Evolutionary conservation across 116 monocot genomes (phyloP).

Genomic region (Trichopus zeylanicus): DNA sequence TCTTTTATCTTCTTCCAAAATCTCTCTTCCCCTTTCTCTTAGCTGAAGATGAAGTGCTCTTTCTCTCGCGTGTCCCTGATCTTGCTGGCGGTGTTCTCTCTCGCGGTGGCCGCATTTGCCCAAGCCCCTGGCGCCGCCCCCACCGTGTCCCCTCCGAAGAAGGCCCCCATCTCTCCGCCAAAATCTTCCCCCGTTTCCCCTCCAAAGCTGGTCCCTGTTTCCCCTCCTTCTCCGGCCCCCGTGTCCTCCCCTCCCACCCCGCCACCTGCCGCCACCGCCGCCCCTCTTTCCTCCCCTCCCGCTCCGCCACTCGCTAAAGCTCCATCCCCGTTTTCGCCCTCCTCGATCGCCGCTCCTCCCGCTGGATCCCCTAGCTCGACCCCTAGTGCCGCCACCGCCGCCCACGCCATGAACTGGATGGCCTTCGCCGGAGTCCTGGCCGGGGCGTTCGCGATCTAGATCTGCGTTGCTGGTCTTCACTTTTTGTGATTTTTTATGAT

Average conservation of each 20-base stretch:
- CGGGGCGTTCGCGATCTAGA: constrained; percentile 1
- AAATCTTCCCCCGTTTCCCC: neutral
- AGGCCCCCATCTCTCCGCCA: constrained; percentile 3
- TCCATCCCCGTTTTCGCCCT: neutral
- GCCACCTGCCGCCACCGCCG: too few species aligned
- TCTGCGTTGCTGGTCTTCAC: too few species aligned
- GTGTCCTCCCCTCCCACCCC: too few species aligned
- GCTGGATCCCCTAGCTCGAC: constrained; percentile 5
- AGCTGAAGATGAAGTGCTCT: neutral
- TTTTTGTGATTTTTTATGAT: too few species aligned
- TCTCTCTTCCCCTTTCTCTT: neutral
- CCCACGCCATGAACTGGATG: constrained; percentile 8
- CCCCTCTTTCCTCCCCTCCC: neutral
- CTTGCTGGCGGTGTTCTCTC: neutral
- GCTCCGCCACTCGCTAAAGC: neutral
- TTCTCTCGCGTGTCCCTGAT: constrained; percentile 1
- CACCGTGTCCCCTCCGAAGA: neutral
- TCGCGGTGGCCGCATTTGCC: constrained; percentile 7
- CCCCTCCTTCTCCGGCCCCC: too few species aligned
- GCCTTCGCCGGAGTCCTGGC: neutral
- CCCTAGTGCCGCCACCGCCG: too few species aligned
- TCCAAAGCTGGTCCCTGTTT: neutral
- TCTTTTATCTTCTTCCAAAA: neutral
- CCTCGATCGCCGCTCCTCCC: neutral
- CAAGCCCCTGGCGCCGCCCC: constrained; percentile 9